These are phyloP conservation scores for Cyphellophora europaea DNA, from an alignment of 2,329 filamentous ascomycete genomes.

Conservation along the genomic window DNA sequence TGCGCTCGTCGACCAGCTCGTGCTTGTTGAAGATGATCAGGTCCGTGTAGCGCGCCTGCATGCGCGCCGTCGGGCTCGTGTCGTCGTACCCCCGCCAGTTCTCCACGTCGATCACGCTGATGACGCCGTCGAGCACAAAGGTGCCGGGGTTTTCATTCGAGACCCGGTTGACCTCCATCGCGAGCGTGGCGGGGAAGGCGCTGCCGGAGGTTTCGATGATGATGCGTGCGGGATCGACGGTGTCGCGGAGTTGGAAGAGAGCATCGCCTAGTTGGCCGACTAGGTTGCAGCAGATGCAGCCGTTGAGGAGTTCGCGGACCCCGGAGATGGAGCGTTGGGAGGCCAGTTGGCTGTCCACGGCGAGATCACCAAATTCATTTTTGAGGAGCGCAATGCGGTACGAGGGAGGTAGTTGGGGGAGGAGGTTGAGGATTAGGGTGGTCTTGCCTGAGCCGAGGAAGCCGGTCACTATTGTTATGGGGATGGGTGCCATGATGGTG, in stretches of 20 bases:
- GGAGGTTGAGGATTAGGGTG: conserved; percentile 84
- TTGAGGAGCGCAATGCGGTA: conserved; percentile 94
- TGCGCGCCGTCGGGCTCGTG: conserved; percentile 75
- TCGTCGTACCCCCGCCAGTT: conserved; percentile 93
- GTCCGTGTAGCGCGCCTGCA: conserved; percentile 86
- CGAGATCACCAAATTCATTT: conserved; percentile 95
- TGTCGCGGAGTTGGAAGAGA: conserved; percentile 59
- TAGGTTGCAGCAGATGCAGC: conserved; percentile 98
- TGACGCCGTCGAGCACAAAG: conserved; percentile 76
- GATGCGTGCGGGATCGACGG: conserved; percentile 66
- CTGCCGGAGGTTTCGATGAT: conserved; percentile 88
- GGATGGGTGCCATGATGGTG: conserved; percentile 58
- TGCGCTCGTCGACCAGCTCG: conserved; percentile 64
- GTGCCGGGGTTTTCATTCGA: conserved; percentile 48
- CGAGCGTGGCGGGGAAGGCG: conserved; percentile 79
- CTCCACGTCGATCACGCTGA: conserved; percentile 86
- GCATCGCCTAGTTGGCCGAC: conserved; percentile 82
- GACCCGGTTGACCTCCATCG: conserved; percentile 79
- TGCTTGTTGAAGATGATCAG: conserved; percentile 90
- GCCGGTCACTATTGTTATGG: conserved; percentile 90
- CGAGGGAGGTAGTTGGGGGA: conserved; percentile 76
- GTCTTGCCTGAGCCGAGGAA: conserved; percentile 96
- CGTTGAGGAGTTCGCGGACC: conserved; percentile 87
- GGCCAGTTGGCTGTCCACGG: conserved; percentile 86
- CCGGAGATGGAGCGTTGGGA: conserved; percentile 73